Evolutionary conservation across 345 rosid genomes (phyloP).

Genomic region (Pelargonium nanum): DNA sequence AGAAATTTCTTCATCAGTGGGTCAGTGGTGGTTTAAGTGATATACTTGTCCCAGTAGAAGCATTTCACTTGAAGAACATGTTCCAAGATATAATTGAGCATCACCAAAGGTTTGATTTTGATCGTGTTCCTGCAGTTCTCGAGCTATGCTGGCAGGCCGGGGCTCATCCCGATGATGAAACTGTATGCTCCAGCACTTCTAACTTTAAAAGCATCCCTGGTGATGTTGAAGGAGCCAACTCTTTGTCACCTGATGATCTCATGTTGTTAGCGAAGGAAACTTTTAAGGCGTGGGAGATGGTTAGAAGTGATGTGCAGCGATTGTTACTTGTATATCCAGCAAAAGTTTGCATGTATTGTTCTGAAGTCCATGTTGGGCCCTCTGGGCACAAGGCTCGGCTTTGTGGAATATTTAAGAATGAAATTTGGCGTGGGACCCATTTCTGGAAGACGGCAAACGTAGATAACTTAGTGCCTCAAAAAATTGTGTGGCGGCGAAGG

Average conservation of each 20-base stretch:
- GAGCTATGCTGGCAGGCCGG: conserved; percentile 91
- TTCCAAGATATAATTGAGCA: conserved; percentile 61
- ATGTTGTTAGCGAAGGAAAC: conserved; percentile 40
- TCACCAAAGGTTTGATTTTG: conserved; percentile 59
- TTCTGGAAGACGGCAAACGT: conserved; percentile 73
- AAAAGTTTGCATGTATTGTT: conserved; percentile 66
- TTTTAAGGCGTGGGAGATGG: conserved; percentile 58
- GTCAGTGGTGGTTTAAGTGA: conserved; percentile 53
- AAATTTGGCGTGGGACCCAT: conserved; percentile 69
- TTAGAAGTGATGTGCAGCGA: conserved; percentile 52
- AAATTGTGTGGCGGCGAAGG: conserved; percentile 65
- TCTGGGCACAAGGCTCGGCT: conserved; percentile 78
- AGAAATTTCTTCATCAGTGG: conserved; percentile 76
- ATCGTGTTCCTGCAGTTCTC: conserved; percentile 67
- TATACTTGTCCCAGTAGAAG: conserved; percentile 57
- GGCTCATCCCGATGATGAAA: conserved; percentile 27
- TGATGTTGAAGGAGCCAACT: conserved; percentile 23
- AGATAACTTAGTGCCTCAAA: conserved; percentile 67
- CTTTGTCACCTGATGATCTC: conserved; percentile 31
- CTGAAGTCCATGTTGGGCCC: conserved; percentile 73
- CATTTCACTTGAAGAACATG: conserved; percentile 46
- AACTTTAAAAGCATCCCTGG: conserved; percentile 8
- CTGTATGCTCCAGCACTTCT: conserved; percentile 11
- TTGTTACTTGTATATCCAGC: conserved; percentile 54
- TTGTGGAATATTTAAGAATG: conserved; percentile 74